Percentiles rank a stretch among this genome's conserved stretches.
These are phyloP conservation scores for Cordyceps militaris DNA, from an alignment of 2,329 filamentous ascomycete genomes.

Conservation along the genomic window DNA sequence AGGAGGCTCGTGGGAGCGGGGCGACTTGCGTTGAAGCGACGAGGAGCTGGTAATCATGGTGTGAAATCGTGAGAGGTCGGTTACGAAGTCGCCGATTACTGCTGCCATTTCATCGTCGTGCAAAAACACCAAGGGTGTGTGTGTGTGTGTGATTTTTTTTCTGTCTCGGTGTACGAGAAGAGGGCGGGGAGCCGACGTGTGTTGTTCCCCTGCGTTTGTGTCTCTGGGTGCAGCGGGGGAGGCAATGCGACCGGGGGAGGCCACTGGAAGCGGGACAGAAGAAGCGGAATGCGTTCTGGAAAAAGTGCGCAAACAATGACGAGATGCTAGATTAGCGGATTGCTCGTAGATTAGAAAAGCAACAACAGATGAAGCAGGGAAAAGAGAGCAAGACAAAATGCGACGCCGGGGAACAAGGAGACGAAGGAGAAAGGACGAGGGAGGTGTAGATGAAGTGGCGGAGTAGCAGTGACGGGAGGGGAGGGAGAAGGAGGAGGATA, in stretches of 20 bases:
- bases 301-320: not conserved
- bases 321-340: constrained; percentile 1
- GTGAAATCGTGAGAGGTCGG: constrained; percentile 64
- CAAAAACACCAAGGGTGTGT: not conserved
- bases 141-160: not conserved
- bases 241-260: not conserved
- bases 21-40: constrained; percentile 35
- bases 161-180: constrained; percentile 3
- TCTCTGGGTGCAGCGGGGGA: not conserved
- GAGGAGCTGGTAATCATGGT: constrained; percentile 54
- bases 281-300: not conserved
- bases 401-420: constrained; percentile 3
- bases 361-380: not conserved
- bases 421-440: not conserved
- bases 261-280: not conserved
- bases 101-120: constrained; percentile 50
- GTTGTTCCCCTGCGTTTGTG: constrained; percentile 13
- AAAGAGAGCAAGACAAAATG: not conserved
- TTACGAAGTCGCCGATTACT: constrained; percentile 64
- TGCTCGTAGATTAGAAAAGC: not conserved
- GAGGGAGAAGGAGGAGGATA: not conserved
- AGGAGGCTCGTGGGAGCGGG: constrained; percentile 34
- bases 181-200: not conserved
- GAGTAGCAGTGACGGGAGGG: not conserved
- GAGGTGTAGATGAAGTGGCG: constrained; percentile 10